Evolutionary conservation across 2,329 filamentous ascomycete genomes (phyloP), one percentile per base, ranked within the genome.

Genomic region (Neonectria coccinea): DNA sequence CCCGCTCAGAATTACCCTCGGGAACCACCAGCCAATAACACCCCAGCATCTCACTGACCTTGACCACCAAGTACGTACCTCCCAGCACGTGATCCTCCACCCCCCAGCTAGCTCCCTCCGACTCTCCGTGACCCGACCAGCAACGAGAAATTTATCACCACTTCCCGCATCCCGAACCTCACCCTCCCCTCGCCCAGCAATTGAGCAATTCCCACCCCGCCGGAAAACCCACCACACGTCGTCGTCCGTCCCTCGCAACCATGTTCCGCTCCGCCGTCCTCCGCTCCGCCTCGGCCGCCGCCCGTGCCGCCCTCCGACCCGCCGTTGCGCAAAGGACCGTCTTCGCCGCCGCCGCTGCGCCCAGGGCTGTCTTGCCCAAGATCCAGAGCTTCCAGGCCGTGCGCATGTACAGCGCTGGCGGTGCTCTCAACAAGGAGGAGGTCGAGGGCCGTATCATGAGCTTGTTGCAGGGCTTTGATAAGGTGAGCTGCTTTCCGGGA

Each of bases 381-480:
- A 84, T 88, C 71, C 85, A 87, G 76, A 85, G 86, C 76, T 88
- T 90, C 82, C 86, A 90, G 79, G 86, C 88, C 73, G 86, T 92
- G 77, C 87, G 96, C 83, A 92, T 89, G 85, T 99, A 99, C 85
- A 93, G 94, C 73, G 92, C 95, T 58, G 90, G 87, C 65, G 88
- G 90, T 69, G 90, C 91, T 72, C 88, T 98, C 70, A 86, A 88
- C 76, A 91, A 94, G 86, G 85, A 90, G 62, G 93, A 97, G 84
- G 92, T 97, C 63, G 91, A 97, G 84, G 93, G 92, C 66, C 89
- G 95, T 79, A 97, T 98, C 86, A 87, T 97, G 80, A 92, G 93
- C 82, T 86, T 99, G 76, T 82, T 99, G 82, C 91, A 94, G 84
- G 95, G 94, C 81, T 99, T 98, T 80, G 96, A 99, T 85, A 99